These are phyloP conservation scores for Xenoacremonium recifei DNA, from an alignment of 2,329 filamentous ascomycete genomes.

Conservation along the genomic window DNA sequence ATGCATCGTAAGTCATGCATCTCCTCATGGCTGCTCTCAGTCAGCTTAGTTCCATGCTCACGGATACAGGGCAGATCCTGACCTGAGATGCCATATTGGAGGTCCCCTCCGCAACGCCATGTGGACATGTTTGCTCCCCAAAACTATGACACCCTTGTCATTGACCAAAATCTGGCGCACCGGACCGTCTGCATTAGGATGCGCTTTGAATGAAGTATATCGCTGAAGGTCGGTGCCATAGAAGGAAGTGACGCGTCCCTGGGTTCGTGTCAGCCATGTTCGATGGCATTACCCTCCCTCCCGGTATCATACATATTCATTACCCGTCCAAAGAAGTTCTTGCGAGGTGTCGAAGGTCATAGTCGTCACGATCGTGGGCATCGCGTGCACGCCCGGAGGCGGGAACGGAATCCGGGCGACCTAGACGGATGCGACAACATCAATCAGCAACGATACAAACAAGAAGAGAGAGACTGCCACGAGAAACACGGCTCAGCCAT, in stretches of 20 bases:
- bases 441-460: constrained; percentile 12
- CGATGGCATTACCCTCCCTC: too few relatives aligned
- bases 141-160: constrained; percentile 83
- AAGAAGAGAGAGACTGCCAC: background rate
- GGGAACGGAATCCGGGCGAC: constrained; percentile 80
- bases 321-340: constrained; percentile 91
- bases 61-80: constrained; percentile 28
- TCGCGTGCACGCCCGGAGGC: constrained; percentile 67
- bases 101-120: constrained; percentile 81
- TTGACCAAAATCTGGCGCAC: constrained; percentile 90
- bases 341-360: constrained; percentile 87
- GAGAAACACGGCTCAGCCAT: background rate
- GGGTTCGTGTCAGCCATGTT: constrained; percentile 21
- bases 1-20: constrained; percentile 92
- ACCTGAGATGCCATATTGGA: constrained; percentile 85
- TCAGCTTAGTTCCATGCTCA: constrained; percentile 15
- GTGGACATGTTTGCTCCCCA: constrained; percentile 82
- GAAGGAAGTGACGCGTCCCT: constrained; percentile 90
- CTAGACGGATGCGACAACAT: constrained; percentile 39
- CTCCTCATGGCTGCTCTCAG: constrained; percentile 55
- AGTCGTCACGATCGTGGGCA: constrained; percentile 71
- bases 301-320: constrained; percentile 73
- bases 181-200: constrained; percentile 68
- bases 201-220: constrained; percentile 88
- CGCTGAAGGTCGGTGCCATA: constrained; percentile 79